Percentiles rank a stretch among this genome's conserved stretches.
These are phyloP conservation scores for Xerocomellus dryophilus DNA, from an alignment of 768 basidiomycete species.

Conservation along the genomic window DNA sequence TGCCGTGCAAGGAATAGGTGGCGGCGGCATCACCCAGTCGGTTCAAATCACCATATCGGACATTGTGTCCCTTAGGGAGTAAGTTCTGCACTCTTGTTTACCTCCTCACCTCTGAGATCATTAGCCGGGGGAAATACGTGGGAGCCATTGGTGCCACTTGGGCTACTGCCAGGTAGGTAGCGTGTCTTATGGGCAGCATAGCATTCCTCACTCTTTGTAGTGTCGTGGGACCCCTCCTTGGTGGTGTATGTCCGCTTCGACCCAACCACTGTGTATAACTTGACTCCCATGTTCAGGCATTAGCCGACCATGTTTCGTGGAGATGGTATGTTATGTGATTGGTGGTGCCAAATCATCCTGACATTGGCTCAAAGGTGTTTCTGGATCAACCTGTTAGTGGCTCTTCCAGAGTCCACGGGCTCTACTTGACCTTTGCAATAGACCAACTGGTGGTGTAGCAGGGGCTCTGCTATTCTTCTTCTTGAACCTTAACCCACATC, in stretches of 20 bases:
- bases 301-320: conserved; percentile 39
- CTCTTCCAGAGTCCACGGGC: background rate
- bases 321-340: conserved; percentile 33
- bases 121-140: conserved; percentile 39
- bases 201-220: conserved; percentile 13
- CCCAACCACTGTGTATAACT: background rate
- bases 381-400: conserved; percentile 34
- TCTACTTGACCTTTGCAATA: conserved; percentile 9
- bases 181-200: background rate
- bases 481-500: conserved; percentile 36
- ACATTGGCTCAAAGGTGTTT: conserved; percentile 31
- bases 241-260: conserved; percentile 28
- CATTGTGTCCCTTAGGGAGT: conserved; percentile 37
- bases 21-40: conserved; percentile 38
- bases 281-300: conserved; percentile 16
- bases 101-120: background rate
- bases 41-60: conserved; percentile 40
- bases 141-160: conserved; percentile 39
- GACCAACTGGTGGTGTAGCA: conserved; percentile 37
- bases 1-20: conserved; percentile 44
- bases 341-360: background rate
- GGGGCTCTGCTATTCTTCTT: conserved; percentile 32
- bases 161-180: conserved; percentile 37
- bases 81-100: conserved; percentile 1
- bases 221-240: conserved; percentile 43